A percentile compares a stretch with the other conserved stretches of the same genome.
These are phyloP conservation scores for Monosporozyma unispora DNA, from an alignment of 805 yeast species.

Conservation along the genomic window DNA sequence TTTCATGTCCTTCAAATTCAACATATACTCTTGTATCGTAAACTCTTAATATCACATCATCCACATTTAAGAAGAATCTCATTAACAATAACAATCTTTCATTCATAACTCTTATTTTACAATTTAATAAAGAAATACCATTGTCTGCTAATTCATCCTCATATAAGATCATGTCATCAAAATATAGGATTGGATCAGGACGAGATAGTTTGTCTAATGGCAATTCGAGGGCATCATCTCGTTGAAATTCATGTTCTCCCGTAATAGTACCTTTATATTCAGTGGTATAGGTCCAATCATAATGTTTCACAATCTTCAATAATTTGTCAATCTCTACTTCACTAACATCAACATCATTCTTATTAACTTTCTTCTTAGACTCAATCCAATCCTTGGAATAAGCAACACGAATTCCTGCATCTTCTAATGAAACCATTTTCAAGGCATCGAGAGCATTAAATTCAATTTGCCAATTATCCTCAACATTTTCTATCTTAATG, in stretches of 20 bases:
- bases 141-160: constrained; percentile 97
- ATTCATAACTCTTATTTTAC: constrained; percentile 84
- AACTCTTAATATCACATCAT: constrained; percentile 75
- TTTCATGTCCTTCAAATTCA: constrained; percentile 46
- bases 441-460: constrained; percentile 72
- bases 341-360: constrained; percentile 9
- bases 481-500: constrained; percentile 41
- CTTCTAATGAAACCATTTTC: constrained; percentile 41
- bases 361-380: constrained; percentile 30
- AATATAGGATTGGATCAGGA: constrained; percentile 81
- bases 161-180: constrained; percentile 77
- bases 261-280: constrained; percentile 54
- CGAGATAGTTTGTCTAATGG: constrained; percentile 63
- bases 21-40: constrained; percentile 79
- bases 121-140: constrained; percentile 71
- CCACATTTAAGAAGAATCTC: constrained; percentile 80
- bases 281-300: constrained; percentile 94
- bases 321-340: constrained; percentile 34
- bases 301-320: constrained; percentile 63
- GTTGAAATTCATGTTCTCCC: constrained; percentile 11
- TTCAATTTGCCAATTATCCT: constrained; percentile 38
- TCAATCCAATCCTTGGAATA: constrained; percentile 79
- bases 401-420: constrained; percentile 61
- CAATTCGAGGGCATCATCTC: constrained; percentile 33
- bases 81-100: constrained; percentile 63